A percentile compares a stretch with the other conserved stretches of the same genome.
These are phyloP conservation scores for Talaromyces sp. DNA, from an alignment of 2,329 filamentous ascomycete genomes.

Conservation along the genomic window DNA sequence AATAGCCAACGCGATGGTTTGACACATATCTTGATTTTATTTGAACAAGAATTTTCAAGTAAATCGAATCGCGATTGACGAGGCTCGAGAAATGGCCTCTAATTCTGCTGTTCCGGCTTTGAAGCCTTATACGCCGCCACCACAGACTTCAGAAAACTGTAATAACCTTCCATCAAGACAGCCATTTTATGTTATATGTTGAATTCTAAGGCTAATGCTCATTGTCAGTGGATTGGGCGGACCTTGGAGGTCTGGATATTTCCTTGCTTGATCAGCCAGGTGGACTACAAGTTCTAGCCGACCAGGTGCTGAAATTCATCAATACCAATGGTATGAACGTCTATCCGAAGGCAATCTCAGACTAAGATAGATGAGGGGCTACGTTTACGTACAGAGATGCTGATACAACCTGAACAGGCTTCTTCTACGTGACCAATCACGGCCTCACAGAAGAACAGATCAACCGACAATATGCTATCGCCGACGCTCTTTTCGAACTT, in stretches of 20 bases:
- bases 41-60: too few species aligned
- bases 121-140: slow-evolving; percentile 5
- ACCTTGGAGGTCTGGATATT: slow-evolving; percentile 57
- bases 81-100: background rate
- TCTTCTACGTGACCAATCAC: slow-evolving; percentile 63
- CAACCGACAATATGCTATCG: slow-evolving; percentile 59
- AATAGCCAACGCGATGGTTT: background rate
- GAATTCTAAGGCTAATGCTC: background rate
- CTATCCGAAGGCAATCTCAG: background rate
- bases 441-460: slow-evolving; percentile 58
- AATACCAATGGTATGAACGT: slow-evolving; percentile 13
- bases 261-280: slow-evolving; percentile 52
- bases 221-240: slow-evolving; percentile 47
- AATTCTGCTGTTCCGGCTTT: background rate
- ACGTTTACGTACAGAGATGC: background rate
- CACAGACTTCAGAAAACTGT: slow-evolving; percentile 14
- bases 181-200: background rate
- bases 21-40: background rate
- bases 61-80: background rate
- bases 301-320: slow-evolving; percentile 21
- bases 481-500: slow-evolving; percentile 56
- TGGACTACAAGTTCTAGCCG: slow-evolving; percentile 52
- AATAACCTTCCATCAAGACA: background rate
- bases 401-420: slow-evolving; percentile 38
- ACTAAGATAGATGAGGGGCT: too few species aligned